Evolutionary conservation across 2,329 filamentous ascomycete species (phyloP), one percentile per base, ranked within the genome.

Genomic region (Hysterium pulicare): DNA sequence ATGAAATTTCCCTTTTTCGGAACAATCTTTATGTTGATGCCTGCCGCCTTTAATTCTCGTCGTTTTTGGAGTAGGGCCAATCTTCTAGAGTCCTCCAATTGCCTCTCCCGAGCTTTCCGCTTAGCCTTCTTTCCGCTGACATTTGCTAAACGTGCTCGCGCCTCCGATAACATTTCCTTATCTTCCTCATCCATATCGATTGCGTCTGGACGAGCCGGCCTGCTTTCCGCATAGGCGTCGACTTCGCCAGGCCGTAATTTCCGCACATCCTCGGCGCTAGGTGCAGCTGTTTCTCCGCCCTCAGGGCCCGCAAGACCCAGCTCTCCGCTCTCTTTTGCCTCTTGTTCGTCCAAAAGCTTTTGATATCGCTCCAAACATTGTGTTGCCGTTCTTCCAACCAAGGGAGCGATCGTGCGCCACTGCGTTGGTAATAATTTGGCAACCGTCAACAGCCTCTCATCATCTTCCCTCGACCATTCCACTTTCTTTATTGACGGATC

Each of bases 51-150:
- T 52, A 98, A 81, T 71, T 98, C 93, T 55, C 93, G 82, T 30
- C 93, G 83, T 74, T 98, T 98, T 72, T 97, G 93, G 49, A 98
- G 72, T 28, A 91, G 82, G 1, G 93, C 93, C 48, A 98, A 71
- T 42, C 93, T 81, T 46, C 91, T 82, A 11, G 90, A 95, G 71
- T 97, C 91, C 64, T 98, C 93, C 54, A 98, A 79, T 64, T 97
- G 91, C 49, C 93, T 80, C 69, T 98, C 93, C 59, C 93, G 82
- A 24, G 93, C 93, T 76, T 98, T 98, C 54, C 93, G 77, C 76
- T 98, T 98, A 5, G 93, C 93, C 73, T 98, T 98, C 72, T 98
- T 98, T 64, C 93, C 93, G 70, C 97, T 93, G 9, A 93, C 97
- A 61, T 98, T 98, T 50, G 93, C 93, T 51, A 98, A 74, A 71